Conservation (phyloP, 768 basidiomycete species). For the Lanmaoa pseudosensibilis region DNA sequence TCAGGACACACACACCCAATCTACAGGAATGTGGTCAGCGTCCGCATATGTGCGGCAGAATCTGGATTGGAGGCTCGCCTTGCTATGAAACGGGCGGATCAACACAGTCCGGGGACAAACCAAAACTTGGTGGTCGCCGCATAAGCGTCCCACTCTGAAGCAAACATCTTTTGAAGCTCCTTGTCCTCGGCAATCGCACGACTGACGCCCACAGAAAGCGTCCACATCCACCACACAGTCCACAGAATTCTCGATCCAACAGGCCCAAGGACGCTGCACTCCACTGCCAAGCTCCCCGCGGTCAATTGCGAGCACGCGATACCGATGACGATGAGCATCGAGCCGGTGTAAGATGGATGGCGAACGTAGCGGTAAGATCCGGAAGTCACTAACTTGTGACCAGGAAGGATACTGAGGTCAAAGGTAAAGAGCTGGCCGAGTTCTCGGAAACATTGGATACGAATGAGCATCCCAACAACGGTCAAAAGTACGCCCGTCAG, state of each 20-base stretch:
- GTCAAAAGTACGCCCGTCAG: conserved; percentile 45
- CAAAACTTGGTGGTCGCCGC: conserved; percentile 45
- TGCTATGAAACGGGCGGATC: conserved; percentile 1
- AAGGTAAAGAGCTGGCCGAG: conserved; percentile 59
- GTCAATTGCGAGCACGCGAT: conserved; percentile 48
- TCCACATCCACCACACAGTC: conserved; percentile 51
- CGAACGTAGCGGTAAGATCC: conserved; percentile 53
- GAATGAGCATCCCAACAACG: conserved; percentile 46
- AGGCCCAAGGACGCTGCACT: conserved; percentile 34
- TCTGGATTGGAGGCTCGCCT: neutral
- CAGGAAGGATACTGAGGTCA: conserved; percentile 54
- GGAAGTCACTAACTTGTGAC: conserved; percentile 51
- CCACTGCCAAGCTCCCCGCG: conserved; percentile 46
- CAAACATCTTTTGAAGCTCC: conserved; percentile 47
- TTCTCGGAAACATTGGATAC: conserved; percentile 52
- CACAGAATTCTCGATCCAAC: conserved; percentile 36
- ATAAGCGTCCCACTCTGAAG: conserved; percentile 49
- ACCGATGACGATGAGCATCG: conserved; percentile 48
- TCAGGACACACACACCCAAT: neutral
- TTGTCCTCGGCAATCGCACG: conserved; percentile 51
- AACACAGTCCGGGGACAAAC: conserved; percentile 51
- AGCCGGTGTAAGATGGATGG: conserved; percentile 58
- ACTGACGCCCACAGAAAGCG: conserved; percentile 47
- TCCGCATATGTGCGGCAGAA: neutral
- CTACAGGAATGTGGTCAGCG: neutral